Base-by-base conservation (phyloP, 345 rosid genomes). In the Acer saccharum region DNA sequence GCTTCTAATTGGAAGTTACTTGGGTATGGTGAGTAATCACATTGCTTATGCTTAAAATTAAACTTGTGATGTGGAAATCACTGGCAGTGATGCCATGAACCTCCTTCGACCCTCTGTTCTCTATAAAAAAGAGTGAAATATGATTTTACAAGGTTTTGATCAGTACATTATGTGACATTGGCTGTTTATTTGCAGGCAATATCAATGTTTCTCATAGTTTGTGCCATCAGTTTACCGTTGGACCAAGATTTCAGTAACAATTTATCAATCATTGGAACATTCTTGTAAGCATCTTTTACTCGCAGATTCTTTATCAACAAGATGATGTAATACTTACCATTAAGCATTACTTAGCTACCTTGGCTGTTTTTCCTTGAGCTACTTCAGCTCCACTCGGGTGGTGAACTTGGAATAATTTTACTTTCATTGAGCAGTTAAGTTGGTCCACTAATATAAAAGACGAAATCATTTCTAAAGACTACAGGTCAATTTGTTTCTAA, bases 231-330 rank as follows among this genome's bases (percentile, higher is more conserved):
- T 74, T 84, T 86, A 73, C 93, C 91, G 9, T 71, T 88, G 62
- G 88, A 90, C 69, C 90, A 91, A 83, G 90, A 91, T 52, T 79
- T 91, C 43, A 79, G 91, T 77, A 90, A 86, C 85, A 86, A 79
- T 79, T 80, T 91, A 80, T 90, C 98, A 29, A 84, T 93, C 78
- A 64, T 90, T 7, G 98, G 96, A 84, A 88, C 92, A 61, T 81
- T 90, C 80, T 72, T 81, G 98, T 93, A 87, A 91, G 95, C 41
- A 52, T 62, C 65, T 73, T 13, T 66, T 14, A 18, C 21, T 39
- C 43, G 35, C 55, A 14, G 18, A 35, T 35, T 43, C 17, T 55
- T 62, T 61, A 23, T 48, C 46, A 46, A 16, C 7, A 46, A 46
- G 20, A 27, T 12, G 12, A 21, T 23, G 10, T 32, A 32, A 65